Conservation (phyloP, 2,329 filamentous ascomycete genomes). For the Colletotrichum zoysiae region DNA sequence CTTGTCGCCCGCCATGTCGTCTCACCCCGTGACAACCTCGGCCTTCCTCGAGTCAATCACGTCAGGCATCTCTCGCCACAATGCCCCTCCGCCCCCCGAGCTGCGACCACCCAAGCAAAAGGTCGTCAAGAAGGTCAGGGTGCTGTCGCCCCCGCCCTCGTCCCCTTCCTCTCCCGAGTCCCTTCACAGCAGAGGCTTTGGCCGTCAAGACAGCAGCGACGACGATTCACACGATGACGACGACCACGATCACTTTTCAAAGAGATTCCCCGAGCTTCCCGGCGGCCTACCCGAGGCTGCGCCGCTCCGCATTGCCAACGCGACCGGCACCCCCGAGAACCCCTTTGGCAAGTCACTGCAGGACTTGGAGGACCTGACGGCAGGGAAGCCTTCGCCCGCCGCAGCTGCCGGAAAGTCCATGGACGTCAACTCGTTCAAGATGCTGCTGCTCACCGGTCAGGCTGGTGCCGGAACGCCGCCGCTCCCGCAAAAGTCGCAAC, state of each 20-base stretch:
- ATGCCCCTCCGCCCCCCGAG: slow-evolving; percentile 43
- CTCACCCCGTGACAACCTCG: slow-evolving; percentile 45
- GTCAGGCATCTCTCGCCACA: slow-evolving; percentile 44
- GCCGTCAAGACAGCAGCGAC: slow-evolving; percentile 45
- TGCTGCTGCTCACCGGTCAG: slow-evolving; percentile 80
- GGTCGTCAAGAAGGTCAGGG: slow-evolving; percentile 75
- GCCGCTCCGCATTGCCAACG: slow-evolving; percentile 42
- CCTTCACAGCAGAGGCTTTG: slow-evolving; percentile 42
- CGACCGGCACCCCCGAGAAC: slow-evolving; percentile 56
- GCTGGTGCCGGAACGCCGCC: slow-evolving; percentile 48
- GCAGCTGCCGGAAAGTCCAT: slow-evolving; percentile 58
- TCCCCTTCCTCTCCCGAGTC: slow-evolving; percentile 64
- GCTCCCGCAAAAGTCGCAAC: slow-evolving; percentile 42
- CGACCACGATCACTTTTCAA: slow-evolving; percentile 40
- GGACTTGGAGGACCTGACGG: slow-evolving; percentile 58
- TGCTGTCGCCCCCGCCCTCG: slow-evolving; percentile 73
- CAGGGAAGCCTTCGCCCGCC: slow-evolving; percentile 48
- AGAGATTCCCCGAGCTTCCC: slow-evolving; percentile 41
- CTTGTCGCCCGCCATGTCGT: slow-evolving; percentile 32
- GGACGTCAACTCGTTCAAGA: slow-evolving; percentile 83
- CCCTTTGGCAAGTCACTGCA: slow-evolving; percentile 69
- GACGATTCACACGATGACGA: slow-evolving; percentile 48
- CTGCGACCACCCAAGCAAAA: slow-evolving; percentile 55
- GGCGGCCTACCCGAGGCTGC: slow-evolving; percentile 36
- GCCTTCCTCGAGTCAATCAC: slow-evolving; percentile 48